phyloP scores from a whole-genome alignment of 1,284 basidiomycete genomes.

The Austropuccinia psidii region DNA sequence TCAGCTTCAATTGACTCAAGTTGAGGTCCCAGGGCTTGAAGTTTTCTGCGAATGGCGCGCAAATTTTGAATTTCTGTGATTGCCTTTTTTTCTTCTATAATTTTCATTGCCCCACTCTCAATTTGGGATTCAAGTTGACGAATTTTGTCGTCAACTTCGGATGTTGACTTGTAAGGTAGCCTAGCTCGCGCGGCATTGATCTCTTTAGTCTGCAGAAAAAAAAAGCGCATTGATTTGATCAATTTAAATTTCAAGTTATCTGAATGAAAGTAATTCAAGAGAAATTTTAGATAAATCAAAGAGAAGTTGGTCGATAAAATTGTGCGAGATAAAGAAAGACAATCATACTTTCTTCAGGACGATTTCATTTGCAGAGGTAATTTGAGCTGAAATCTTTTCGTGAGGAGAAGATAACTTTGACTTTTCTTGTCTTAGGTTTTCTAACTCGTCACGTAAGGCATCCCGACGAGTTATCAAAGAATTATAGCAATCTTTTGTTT shows the following conservation, averaged over 20 bases:
- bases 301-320: too few relatives aligned
- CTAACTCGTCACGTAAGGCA: slow-evolving; percentile 71
- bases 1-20: slow-evolving; percentile 75
- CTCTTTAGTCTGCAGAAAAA: slow-evolving; percentile 34
- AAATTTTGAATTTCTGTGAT: slow-evolving; percentile 71
- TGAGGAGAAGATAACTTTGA: slow-evolving; percentile 68
- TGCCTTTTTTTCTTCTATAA: slow-evolving; percentile 92
- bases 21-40: slow-evolving; percentile 70
- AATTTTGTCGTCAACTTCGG: slow-evolving; percentile 52
- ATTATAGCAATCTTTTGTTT: slow-evolving; percentile 43
- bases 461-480: slow-evolving; percentile 64
- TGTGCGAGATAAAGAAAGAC: too few relatives aligned
- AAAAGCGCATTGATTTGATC: slow-evolving; percentile 63
- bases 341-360: slow-evolving; percentile 75
- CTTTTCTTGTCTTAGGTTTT: slow-evolving; percentile 70
- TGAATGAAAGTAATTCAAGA: too few relatives aligned
- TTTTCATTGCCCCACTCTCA: slow-evolving; percentile 82
- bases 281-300: too few relatives aligned
- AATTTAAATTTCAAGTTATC: too few relatives aligned
- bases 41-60: slow-evolving; percentile 62
- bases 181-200: slow-evolving; percentile 17
- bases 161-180: slow-evolving; percentile 18
- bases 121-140: slow-evolving; percentile 67
- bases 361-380: slow-evolving; percentile 70
- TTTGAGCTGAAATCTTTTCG: slow-evolving; percentile 69